Evolutionary conservation across 2,329 filamentous ascomycete species (phyloP), one percentile per base, ranked within the genome.

Genomic region (Venturia oleaginea): DNA sequence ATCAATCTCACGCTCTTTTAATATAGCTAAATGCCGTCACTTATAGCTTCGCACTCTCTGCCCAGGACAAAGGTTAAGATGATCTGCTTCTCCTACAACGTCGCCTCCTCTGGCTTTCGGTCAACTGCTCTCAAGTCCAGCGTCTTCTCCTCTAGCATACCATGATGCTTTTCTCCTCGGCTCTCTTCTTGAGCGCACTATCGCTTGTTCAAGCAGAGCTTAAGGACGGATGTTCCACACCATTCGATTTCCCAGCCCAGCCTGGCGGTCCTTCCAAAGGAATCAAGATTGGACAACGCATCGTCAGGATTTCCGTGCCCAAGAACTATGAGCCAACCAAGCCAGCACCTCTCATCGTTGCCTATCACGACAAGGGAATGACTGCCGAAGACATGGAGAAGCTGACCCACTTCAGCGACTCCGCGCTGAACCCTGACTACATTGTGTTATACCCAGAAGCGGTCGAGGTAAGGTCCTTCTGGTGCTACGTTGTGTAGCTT

Each of bases 391-490:
- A 64, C 3, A 46, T 64, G 34, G 62, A 55, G 62, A 40, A 42
- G 13, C 19, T 40, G 27, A 38, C 62, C 1, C 62, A 46, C 17
- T 27, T 64, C 19, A 64, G 62, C 51, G 22, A 55, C n/a, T 19
- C 46, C 4, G 19, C 11, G 8, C 40, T 46, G 22, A 64, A 64
- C 22, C 22, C 38, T 30, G 62, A 64, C 32, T 43, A 46, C n/a
- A 59, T 64, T 40, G 62, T 64, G 27, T 2, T 64, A 32, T 64
- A 64, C n/a, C 62, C 62, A 8, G 62, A 64, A 42, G 43, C 62
- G 13, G 34, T 57, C 3, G 37, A 55, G 13, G 62, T 40, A 30
- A 59, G 46, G 4, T n/a, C 59, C 13, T 22, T 27, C 7, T 15
- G 19, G 42, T 19, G 27, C 40, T 32, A 13, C 42, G 22, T 19